These are phyloP conservation scores for Clavulina sp. DNA, from an alignment of 768 basidiomycete genomes.

Conservation along the genomic window DNA sequence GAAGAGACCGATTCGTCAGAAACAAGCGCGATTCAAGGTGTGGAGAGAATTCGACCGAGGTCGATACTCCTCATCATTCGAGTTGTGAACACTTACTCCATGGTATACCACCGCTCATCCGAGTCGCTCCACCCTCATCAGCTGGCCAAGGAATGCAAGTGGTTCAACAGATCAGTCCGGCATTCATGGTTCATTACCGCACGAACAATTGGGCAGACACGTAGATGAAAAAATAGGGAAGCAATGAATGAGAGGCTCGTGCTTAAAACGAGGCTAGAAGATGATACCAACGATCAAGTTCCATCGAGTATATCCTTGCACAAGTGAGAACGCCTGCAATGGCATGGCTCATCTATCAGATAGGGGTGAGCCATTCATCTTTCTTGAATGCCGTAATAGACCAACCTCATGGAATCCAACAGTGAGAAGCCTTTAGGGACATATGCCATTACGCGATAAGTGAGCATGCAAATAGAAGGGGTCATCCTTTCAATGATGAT, in stretches of 20 bases:
- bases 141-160: slow-evolving; percentile 24
- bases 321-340: slow-evolving; percentile 65
- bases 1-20: neutral
- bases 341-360: slow-evolving; percentile 60
- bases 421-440: slow-evolving; percentile 57
- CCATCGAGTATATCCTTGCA: slow-evolving; percentile 69
- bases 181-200: too few relatives aligned
- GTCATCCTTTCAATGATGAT: neutral
- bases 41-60: too few relatives aligned
- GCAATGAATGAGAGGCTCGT: neutral
- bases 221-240: too few relatives aligned
- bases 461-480: slow-evolving; percentile 2
- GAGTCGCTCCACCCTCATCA: slow-evolving; percentile 75
- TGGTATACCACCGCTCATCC: slow-evolving; percentile 71
- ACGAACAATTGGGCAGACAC: too few relatives aligned
- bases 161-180: slow-evolving; percentile 3
- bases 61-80: too few relatives aligned
- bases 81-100: neutral
- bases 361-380: neutral
- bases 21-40: neutral
- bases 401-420: slow-evolving; percentile 77
- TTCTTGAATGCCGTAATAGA: slow-evolving; percentile 6
- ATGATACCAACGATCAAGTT: slow-evolving; percentile 57
- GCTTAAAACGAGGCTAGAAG: neutral
- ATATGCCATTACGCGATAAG: too few relatives aligned